Percentiles rank a stretch among this genome's conserved stretches.
These are phyloP conservation scores for Sanghuangporus sanghuang DNA, from an alignment of 1,284 basidiomycete genomes.

Conservation along the genomic window DNA sequence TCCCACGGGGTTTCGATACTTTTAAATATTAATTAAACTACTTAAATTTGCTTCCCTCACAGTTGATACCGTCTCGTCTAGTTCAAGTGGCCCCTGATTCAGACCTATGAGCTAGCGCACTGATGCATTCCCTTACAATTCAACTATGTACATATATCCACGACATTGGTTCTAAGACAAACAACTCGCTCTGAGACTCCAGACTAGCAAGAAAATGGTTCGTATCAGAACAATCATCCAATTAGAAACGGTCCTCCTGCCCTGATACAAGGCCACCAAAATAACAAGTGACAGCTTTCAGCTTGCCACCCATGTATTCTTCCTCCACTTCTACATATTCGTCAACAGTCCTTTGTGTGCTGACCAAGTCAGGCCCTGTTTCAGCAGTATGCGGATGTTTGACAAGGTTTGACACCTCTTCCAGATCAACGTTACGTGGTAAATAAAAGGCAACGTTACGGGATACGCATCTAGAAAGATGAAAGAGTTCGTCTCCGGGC, in stretches of 20 bases:
- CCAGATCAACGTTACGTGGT: constrained; percentile 76
- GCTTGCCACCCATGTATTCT: constrained; percentile 82
- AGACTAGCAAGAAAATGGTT: not conserved
- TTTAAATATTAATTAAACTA: not conserved
- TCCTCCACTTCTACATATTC: constrained; percentile 74
- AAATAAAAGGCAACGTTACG: constrained; percentile 86
- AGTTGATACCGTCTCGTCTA: too few relatives aligned
- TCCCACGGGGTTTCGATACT: not conserved
- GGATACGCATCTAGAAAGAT: constrained; percentile 64
- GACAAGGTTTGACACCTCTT: constrained; percentile 65
- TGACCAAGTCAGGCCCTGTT: constrained; percentile 5
- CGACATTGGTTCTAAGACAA: too few relatives aligned
- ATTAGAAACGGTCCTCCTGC: constrained; percentile 54
- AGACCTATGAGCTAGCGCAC: too few relatives aligned
- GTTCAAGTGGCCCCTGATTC: too few relatives aligned
- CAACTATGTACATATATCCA: too few relatives aligned
- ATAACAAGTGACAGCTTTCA: constrained; percentile 82
- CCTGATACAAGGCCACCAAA: constrained; percentile 69
- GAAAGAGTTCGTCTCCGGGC: constrained; percentile 77
- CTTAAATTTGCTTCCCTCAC: too few relatives aligned
- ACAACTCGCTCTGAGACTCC: too few relatives aligned
- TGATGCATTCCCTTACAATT: too few relatives aligned
- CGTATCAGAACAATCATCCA: not conserved
- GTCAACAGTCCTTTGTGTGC: constrained; percentile 13
- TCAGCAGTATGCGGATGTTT: constrained; percentile 6